These are phyloP conservation scores for Microbotryum scabiosae DNA, from an alignment of 1,284 basidiomycete species.

Conservation along the genomic window DNA sequence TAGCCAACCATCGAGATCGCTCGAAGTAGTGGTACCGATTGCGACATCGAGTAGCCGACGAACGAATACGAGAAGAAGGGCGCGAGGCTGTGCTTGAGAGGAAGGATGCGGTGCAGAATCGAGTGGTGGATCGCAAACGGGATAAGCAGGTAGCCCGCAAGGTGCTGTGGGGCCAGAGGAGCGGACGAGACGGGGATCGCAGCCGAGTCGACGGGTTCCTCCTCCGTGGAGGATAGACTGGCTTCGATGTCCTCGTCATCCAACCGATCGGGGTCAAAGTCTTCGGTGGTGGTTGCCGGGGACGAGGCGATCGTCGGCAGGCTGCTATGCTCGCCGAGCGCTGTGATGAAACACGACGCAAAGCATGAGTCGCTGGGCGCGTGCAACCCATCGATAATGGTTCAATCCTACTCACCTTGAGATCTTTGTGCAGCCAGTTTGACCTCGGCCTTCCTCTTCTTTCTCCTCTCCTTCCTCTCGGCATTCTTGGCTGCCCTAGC, in stretches of 20 bases:
- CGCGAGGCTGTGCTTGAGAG: constrained; percentile 27
- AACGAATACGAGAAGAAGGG: constrained; percentile 33
- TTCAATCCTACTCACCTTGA: neutral
- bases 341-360: constrained; percentile 3
- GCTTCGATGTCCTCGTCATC: neutral
- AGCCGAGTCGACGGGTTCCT: neutral
- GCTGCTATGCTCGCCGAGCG: constrained; percentile 6
- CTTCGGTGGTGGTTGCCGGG: neutral
- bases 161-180: constrained; percentile 17
- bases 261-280: neutral
- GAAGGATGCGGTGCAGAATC: constrained; percentile 31
- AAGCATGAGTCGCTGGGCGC: neutral
- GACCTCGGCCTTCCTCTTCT: constrained; percentile 1
- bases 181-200: neutral
- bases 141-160: constrained; percentile 31
- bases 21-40: constrained; percentile 8
- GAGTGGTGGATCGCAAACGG: constrained; percentile 27
- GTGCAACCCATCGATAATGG: neutral
- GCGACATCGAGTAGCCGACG: constrained; percentile 25
- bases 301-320: neutral
- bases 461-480: constrained; percentile 13
- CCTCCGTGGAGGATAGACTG: constrained; percentile 1
- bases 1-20: constrained; percentile 16
- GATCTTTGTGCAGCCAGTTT: neutral
- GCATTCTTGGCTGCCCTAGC: constrained; percentile 6